A percentile compares a stretch with the other conserved stretches of the same genome.
phyloP scores from a whole-genome alignment of 164 flowering plant species.

The Brasenia schreberi region DNA sequence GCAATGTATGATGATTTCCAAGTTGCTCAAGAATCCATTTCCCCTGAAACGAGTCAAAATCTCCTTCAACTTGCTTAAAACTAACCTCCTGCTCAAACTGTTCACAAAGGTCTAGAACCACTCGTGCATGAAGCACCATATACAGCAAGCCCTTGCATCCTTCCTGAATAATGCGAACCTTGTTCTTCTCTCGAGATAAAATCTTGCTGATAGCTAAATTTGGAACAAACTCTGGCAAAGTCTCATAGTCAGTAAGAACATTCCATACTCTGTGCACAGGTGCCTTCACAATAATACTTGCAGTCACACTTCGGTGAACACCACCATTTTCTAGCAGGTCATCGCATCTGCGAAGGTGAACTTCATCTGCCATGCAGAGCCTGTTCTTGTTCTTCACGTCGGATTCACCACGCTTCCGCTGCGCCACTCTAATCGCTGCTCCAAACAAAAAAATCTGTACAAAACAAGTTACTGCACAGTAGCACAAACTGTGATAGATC shows the following conservation, averaged over 20 bases:
- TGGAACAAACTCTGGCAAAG: slow-evolving; percentile 96
- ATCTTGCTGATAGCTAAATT: too few relatives aligned
- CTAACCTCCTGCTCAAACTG: slow-evolving; percentile 66
- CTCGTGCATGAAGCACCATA: slow-evolving; percentile 99
- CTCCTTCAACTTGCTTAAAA: slow-evolving; percentile 95
- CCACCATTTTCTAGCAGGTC: slow-evolving; percentile 94
- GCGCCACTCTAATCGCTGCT: too few relatives aligned
- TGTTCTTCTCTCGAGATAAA: too few relatives aligned
- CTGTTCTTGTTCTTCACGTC: too few relatives aligned
- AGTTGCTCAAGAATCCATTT: slow-evolving; percentile 85
- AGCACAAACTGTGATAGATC: too few relatives aligned
- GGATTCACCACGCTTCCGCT: too few relatives aligned
- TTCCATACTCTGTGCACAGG: slow-evolving; percentile 92
- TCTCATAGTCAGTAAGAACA: slow-evolving; percentile 80
- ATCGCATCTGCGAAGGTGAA: too few relatives aligned
- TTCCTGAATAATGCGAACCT: too few relatives aligned
- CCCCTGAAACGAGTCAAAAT: slow-evolving; percentile 83
- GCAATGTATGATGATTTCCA: slow-evolving; percentile 82
- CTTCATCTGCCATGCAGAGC: too few relatives aligned
- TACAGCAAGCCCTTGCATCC: slow-evolving; percentile 94
- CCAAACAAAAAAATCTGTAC: too few relatives aligned
- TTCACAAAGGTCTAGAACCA: slow-evolving; percentile 77
- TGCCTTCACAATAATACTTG: slow-evolving; percentile 91
- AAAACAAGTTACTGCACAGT: too few relatives aligned
- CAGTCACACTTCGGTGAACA: slow-evolving; percentile 89